These are phyloP conservation scores for Lanmaoa rubissima DNA, from an alignment of 768 basidiomycete species.

Conservation along the genomic window DNA sequence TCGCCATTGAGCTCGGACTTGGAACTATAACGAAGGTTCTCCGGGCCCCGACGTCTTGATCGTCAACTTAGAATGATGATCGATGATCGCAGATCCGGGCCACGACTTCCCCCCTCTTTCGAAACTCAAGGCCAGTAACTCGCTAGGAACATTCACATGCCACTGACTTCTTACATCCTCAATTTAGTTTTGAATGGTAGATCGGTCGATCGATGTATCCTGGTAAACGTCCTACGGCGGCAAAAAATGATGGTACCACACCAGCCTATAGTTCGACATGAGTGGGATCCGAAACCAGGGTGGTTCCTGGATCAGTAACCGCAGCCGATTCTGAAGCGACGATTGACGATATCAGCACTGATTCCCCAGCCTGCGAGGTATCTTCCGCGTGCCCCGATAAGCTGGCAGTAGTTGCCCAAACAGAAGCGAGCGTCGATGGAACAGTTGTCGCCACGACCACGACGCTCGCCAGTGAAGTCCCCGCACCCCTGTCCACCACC, in stretches of 20 bases:
- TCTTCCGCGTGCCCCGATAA: not conserved
- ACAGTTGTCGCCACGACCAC: not conserved
- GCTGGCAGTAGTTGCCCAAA: slow-evolving; percentile 5
- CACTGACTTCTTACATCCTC: not conserved
- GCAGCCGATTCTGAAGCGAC: not conserved
- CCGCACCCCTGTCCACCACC: not conserved
- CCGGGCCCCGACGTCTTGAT: not conserved
- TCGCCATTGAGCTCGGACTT: not conserved
- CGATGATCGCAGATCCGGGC: not conserved
- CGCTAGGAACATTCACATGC: not conserved
- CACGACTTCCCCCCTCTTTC: not conserved
- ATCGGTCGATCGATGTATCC: not conserved
- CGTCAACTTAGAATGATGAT: not conserved
- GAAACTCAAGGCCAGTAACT: not conserved
- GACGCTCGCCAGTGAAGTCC: slow-evolving; percentile 7
- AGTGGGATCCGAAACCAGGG: not conserved
- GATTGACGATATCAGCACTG: not conserved
- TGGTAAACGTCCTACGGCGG: not conserved
- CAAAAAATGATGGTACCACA: not conserved
- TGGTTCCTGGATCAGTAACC: not conserved
- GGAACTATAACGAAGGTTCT: not conserved
- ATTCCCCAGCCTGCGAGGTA: not conserved
- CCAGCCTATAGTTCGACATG: slow-evolving; percentile 20
- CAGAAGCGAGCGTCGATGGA: slow-evolving; percentile 13
- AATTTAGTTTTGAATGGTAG: not conserved